A percentile compares a stretch with the other conserved stretches of the same genome.
Evolutionary conservation across 169 alveolate genomes (phyloP).

Genomic region (Besnoitia besnoiti): DNA sequence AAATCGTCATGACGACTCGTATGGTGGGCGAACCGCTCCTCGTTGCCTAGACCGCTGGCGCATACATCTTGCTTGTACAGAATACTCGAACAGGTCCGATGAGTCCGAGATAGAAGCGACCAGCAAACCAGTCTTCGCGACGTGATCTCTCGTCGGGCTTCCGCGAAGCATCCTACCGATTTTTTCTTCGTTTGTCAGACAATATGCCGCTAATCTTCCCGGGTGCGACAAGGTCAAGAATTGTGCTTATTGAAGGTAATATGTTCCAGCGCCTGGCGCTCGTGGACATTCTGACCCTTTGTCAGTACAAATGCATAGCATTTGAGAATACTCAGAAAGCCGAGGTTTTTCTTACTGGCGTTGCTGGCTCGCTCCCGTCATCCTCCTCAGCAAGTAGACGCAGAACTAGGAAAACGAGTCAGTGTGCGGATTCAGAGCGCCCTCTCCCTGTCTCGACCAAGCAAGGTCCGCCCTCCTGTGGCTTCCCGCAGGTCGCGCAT

Average conservation of each 20-base stretch:
- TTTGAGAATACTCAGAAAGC: background rate
- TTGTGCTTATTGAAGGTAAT: slow-evolving; percentile 31
- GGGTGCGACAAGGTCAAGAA: background rate
- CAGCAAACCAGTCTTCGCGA: too few species aligned
- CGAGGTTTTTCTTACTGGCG: background rate
- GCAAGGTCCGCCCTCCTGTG: too few species aligned
- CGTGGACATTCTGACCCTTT: slow-evolving; percentile 20
- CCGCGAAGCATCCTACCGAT: too few species aligned
- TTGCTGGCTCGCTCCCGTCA: background rate
- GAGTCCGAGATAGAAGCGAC: too few species aligned
- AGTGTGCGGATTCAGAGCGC: background rate
- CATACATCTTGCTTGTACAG: too few species aligned
- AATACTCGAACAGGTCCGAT: too few species aligned
- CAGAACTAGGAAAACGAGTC: background rate
- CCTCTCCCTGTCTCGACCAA: background rate
- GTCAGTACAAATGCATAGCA: background rate
- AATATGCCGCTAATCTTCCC: background rate
- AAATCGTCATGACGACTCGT: too few species aligned
- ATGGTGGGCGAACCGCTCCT: too few species aligned
- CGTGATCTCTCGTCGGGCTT: too few species aligned
- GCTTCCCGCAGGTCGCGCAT: too few species aligned
- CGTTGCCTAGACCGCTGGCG: too few species aligned
- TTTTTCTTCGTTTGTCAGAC: background rate
- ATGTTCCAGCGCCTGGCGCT: slow-evolving; percentile 48
- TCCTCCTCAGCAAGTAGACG: background rate